phyloP scores from a whole-genome alignment of 345 rosid genomes.

The Cardamine occulta region DNA sequence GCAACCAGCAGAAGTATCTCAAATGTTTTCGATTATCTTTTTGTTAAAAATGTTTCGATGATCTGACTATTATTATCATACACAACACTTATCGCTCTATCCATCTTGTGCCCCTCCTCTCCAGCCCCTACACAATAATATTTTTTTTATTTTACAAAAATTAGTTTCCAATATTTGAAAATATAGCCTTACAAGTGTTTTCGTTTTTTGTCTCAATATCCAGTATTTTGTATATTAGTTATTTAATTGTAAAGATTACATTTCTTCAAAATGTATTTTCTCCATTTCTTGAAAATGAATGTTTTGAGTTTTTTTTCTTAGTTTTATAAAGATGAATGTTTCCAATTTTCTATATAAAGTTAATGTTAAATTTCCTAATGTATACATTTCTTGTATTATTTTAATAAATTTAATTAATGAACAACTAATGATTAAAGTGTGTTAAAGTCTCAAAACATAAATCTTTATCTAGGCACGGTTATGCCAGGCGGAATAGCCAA shows the following conservation, averaged over 20 bases:
- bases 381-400: not conserved
- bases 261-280: too few species aligned
- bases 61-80: not conserved
- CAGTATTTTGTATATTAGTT: too few species aligned
- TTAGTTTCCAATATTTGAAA: not conserved
- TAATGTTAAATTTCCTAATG: too few species aligned
- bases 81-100: not conserved
- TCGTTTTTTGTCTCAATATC: not conserved
- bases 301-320: not conserved
- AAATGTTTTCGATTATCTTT: not conserved
- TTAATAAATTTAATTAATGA: too few species aligned
- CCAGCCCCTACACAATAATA: not conserved
- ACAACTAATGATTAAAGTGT: not conserved
- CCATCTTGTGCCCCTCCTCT: not conserved
- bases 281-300: not conserved
- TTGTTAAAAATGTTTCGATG: not conserved
- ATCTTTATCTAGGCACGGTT: not conserved
- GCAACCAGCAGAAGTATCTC: not conserved
- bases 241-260: not conserved
- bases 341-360: not conserved
- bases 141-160: not conserved
- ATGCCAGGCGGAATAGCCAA: not conserved
- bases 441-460: not conserved
- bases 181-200: not conserved
- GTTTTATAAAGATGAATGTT: too few species aligned